These are phyloP conservation scores for Chrysanthemum lavandulifolium DNA, from an alignment of 129 eudicot genomes.

Conservation along the genomic window DNA sequence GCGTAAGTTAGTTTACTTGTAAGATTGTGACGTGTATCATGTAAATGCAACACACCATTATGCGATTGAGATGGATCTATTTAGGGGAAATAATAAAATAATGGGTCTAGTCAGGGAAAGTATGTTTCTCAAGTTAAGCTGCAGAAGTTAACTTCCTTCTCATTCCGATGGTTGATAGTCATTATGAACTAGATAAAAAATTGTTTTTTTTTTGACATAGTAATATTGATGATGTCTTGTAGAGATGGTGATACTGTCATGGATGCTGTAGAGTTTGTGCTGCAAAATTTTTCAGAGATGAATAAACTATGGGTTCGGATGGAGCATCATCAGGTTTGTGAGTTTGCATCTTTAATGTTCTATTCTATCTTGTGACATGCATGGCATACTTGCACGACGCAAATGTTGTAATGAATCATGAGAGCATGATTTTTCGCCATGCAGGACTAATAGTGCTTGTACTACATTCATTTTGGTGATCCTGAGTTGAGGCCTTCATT, in stretches of 20 bases:
- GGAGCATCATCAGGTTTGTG: conserved; percentile 88
- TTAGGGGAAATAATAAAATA: neutral
- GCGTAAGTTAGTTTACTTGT: neutral
- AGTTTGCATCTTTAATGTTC: conserved; percentile 17
- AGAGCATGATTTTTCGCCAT: conserved; percentile 90
- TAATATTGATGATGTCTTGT: conserved; percentile 29
- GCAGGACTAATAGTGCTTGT: conserved; percentile 91
- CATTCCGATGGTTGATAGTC: neutral
- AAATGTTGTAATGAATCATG: conserved; percentile 55
- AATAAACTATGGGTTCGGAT: conserved; percentile 98
- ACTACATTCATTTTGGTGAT: conserved; percentile 89
- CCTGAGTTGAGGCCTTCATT: conserved; percentile 98
- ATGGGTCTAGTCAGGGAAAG: neutral
- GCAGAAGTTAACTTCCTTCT: conserved; percentile 6
- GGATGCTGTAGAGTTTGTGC: conserved; percentile 99
- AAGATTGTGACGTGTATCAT: neutral
- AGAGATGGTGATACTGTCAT: conserved; percentile 91
- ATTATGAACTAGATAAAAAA: neutral
- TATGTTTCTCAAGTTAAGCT: conserved; percentile 3
- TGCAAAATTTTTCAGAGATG: conserved; percentile 94
- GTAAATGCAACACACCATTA: conserved; percentile 7
- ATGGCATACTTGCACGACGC: conserved; percentile 73
- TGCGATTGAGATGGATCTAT: conserved; percentile 2
- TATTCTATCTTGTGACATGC: conserved; percentile 37
- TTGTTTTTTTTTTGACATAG: neutral